Percentiles rank a stretch among this genome's conserved stretches.
Conservation (phyloP, 2,329 filamentous ascomycete genomes). For the Colletotrichum viniferum region DNA sequence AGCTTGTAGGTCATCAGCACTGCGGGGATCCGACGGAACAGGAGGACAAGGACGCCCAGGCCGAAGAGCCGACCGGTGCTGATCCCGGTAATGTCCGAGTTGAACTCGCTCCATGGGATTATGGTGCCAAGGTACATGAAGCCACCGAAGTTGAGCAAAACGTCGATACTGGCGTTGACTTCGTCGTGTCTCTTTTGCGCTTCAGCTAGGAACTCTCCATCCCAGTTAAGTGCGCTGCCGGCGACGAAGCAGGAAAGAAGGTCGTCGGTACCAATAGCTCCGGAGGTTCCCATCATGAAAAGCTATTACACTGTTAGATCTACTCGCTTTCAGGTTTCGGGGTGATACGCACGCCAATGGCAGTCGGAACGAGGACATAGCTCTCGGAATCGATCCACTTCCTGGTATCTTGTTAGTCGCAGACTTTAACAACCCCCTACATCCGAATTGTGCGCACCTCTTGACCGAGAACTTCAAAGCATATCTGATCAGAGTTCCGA, state of each 20-base stretch:
- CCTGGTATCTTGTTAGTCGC: slow-evolving; percentile 27
- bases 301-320: slow-evolving; percentile 37
- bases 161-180: slow-evolving; percentile 63
- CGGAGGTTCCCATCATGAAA: slow-evolving; percentile 62
- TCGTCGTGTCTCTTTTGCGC: slow-evolving; percentile 61
- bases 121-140: slow-evolving; percentile 64
- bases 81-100: slow-evolving; percentile 57
- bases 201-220: slow-evolving; percentile 62
- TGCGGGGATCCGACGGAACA: slow-evolving; percentile 62
- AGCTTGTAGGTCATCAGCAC: slow-evolving; percentile 58
- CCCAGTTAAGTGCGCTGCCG: slow-evolving; percentile 65
- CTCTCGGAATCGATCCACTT: slow-evolving; percentile 61
- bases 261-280: slow-evolving; percentile 62
- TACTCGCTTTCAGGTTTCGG: neutral
- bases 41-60: slow-evolving; percentile 55
- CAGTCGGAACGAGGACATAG: slow-evolving; percentile 56
- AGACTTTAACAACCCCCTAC: too few species aligned
- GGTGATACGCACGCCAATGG: slow-evolving; percentile 44
- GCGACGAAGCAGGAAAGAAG: slow-evolving; percentile 66
- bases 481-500: slow-evolving; percentile 53
- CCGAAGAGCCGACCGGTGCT: slow-evolving; percentile 53
- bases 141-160: slow-evolving; percentile 63
- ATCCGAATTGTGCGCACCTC: slow-evolving; percentile 24
- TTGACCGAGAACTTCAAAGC: slow-evolving; percentile 47
- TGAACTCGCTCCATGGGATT: slow-evolving; percentile 60